Base-by-base conservation (phyloP, 2,329 filamentous ascomycete species). In the Macroventuria anomochaeta region DNA sequence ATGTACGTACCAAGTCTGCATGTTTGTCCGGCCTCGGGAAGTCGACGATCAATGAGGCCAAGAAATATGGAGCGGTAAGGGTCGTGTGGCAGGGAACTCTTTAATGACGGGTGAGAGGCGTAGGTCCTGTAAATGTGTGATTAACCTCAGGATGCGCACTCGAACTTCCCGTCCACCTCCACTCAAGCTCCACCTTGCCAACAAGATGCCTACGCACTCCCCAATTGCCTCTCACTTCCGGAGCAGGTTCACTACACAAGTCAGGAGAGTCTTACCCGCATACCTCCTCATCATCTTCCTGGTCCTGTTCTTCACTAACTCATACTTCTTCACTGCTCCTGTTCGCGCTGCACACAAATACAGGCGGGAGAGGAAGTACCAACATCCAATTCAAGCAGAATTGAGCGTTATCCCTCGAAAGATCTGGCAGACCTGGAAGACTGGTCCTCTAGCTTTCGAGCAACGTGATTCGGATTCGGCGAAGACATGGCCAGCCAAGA, bases 361-460 rank as follows among this genome's bases (percentile, higher is more conserved):
- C 52, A 70, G 68, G 39, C 63, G 71, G 25, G 71, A 74, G 34
- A 59, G 71, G 43, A 70, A 61, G 38, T 73, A 74, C 33, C 71
- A 74, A 31, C 59, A 72, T 37, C 69, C 69, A 15, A 48, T 70
- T 12, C 67, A 72, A 39, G 20, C 56, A 5, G 46, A 64, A 23
- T 60, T 55, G 36, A 56, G 58, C 53, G 44, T 68, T 47, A 62
- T 90, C 86, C 63, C 88, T 81, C 5, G 80, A 49, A 91, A 90
- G 73, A 88, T 91, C 61, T 91, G 88, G 88, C 88, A 91, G 72
- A 88, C 85, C 0, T 91, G 88, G 88, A 91, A 90, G 70, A 82
- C 87, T 23, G 82, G 87, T 57, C 85, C 88, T 2, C 76, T 89
- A 28, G 78, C 79, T 2, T 89, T 90, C 65, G 87, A 88, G 58